These are phyloP conservation scores for Pythium dissotocum DNA, from an alignment of 352 stramenopile species.

Conservation along the genomic window DNA sequence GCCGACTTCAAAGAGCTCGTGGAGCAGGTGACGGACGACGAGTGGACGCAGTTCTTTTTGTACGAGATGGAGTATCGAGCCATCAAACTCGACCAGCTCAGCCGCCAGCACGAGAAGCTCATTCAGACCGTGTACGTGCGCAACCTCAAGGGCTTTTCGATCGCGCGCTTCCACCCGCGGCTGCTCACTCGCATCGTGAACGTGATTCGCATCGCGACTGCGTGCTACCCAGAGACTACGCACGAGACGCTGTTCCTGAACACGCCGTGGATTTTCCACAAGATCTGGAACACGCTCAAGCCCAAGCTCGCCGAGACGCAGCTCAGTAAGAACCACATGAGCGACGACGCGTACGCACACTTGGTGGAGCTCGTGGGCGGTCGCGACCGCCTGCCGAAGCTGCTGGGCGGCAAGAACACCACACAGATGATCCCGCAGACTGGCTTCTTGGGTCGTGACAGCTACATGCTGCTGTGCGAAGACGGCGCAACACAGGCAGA, in stretches of 20 bases:
- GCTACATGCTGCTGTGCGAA: slow-evolving; percentile 68
- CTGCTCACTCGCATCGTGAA: slow-evolving; percentile 48
- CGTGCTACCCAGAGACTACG: slow-evolving; percentile 67
- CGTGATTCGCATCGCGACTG: slow-evolving; percentile 48
- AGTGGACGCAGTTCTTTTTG: slow-evolving; percentile 68
- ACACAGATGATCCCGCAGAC: slow-evolving; percentile 60
- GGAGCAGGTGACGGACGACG: slow-evolving; percentile 60
- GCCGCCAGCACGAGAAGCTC: slow-evolving; percentile 50
- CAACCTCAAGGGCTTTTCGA: slow-evolving; percentile 67
- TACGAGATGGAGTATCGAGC: slow-evolving; percentile 78
- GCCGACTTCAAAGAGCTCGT: slow-evolving; percentile 60
- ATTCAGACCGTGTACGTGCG: slow-evolving; percentile 65
- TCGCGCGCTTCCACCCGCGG: slow-evolving; percentile 57
- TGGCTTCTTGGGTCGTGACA: slow-evolving; percentile 59
- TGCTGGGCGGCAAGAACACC: slow-evolving; percentile 59
- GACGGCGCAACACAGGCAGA: slow-evolving; percentile 66
- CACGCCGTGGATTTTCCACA: slow-evolving; percentile 73
- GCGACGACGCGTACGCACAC: slow-evolving; percentile 44
- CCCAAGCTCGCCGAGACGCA: slow-evolving; percentile 66
- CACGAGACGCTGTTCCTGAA: slow-evolving; percentile 60
- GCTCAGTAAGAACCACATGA: slow-evolving; percentile 62
- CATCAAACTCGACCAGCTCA: slow-evolving; percentile 66
- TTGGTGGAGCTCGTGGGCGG: slow-evolving; percentile 48
- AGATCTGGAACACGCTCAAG: slow-evolving; percentile 59
- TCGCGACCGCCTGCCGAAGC: slow-evolving; percentile 53